phyloP scores from a whole-genome alignment of 2,329 filamentous ascomycete genomes.

The Elsinoe batatas region DNA sequence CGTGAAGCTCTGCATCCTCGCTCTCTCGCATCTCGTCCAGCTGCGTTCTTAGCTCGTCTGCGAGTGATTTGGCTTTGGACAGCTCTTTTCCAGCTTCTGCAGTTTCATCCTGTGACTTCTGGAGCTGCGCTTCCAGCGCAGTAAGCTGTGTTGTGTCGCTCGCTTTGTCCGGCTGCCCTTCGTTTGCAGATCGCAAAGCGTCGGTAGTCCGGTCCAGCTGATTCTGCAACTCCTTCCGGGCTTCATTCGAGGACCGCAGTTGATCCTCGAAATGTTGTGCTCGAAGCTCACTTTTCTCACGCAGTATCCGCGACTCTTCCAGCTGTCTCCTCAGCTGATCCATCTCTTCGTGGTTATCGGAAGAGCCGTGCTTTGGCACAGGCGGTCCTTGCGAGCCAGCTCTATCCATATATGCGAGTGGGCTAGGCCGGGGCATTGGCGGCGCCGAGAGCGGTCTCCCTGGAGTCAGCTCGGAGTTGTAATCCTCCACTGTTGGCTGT shows the following conservation, averaged over 20 bases:
- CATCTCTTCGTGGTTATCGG: not conserved
- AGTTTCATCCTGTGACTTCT: not conserved
- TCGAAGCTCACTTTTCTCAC: slow-evolving; percentile 1
- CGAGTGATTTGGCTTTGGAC: slow-evolving; percentile 14
- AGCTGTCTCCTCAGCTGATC: not conserved
- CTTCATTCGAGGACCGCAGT: not conserved
- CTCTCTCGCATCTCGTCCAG: slow-evolving; percentile 17
- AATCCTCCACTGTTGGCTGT: slow-evolving; percentile 28
- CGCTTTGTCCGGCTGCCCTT: not conserved
- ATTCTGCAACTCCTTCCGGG: slow-evolving; percentile 14
- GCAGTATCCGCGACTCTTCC: slow-evolving; percentile 3
- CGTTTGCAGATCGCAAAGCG: slow-evolving; percentile 13
- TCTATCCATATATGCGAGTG: not conserved
- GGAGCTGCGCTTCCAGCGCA: not conserved
- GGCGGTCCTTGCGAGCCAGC: not conserved
- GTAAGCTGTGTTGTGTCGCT: not conserved
- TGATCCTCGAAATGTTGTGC: slow-evolving; percentile 12
- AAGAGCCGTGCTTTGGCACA: not conserved
- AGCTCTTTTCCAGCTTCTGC: slow-evolving; percentile 15
- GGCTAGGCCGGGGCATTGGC: not conserved
- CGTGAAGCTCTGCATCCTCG: slow-evolving; percentile 17
- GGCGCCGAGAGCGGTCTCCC: slow-evolving; percentile 16
- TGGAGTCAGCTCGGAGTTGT: slow-evolving; percentile 25
- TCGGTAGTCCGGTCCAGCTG: slow-evolving; percentile 18
- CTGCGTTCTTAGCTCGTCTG: slow-evolving; percentile 20